These are phyloP conservation scores for Fusarium multiceps DNA, from an alignment of 2,329 filamentous ascomycete species.

Conservation along the genomic window DNA sequence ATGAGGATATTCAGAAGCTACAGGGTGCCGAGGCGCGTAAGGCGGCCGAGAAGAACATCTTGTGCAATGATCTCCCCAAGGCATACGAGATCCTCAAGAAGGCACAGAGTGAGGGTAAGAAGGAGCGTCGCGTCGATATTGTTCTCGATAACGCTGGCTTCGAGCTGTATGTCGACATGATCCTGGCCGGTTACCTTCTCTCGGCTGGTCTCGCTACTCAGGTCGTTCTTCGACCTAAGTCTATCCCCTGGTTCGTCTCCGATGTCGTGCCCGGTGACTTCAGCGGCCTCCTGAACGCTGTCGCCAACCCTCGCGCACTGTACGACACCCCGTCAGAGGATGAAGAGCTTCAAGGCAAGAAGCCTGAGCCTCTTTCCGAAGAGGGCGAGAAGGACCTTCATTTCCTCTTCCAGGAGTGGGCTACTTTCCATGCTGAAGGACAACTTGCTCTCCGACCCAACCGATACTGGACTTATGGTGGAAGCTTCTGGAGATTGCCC, in stretches of 20 bases:
- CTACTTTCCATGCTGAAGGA: conserved; percentile 81
- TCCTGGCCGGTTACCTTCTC: conserved; percentile 90
- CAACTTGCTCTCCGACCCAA: conserved; percentile 86
- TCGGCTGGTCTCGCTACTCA: conserved; percentile 85
- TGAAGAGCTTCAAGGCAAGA: conserved; percentile 65
- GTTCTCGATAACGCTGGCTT: conserved; percentile 98
- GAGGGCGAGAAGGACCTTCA: conserved; percentile 74
- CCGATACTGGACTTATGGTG: conserved; percentile 88
- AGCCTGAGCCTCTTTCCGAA: conserved; percentile 71
- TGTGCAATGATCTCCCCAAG: conserved; percentile 83
- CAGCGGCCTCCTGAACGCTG: conserved; percentile 78
- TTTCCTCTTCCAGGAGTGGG: conserved; percentile 88
- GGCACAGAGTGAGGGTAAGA: conserved; percentile 71
- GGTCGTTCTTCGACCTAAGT: conserved; percentile 91
- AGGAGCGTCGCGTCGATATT: conserved; percentile 86
- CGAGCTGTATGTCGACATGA: conserved; percentile 94
- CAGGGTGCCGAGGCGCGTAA: conserved; percentile 91
- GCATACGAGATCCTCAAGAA: conserved; percentile 77
- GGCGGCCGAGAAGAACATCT: conserved; percentile 87
- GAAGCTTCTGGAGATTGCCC: conserved; percentile 90
- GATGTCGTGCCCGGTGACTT: conserved; percentile 93
- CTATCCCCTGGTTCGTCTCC: conserved; percentile 97
- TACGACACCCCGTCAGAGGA: conserved; percentile 82
- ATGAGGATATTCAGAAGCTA: conserved; percentile 96
- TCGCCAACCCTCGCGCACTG: conserved; percentile 81